These are phyloP conservation scores for Glomus cerebriforme DNA, from an alignment of 192 early-diverging fungal species.

Conservation along the genomic window DNA sequence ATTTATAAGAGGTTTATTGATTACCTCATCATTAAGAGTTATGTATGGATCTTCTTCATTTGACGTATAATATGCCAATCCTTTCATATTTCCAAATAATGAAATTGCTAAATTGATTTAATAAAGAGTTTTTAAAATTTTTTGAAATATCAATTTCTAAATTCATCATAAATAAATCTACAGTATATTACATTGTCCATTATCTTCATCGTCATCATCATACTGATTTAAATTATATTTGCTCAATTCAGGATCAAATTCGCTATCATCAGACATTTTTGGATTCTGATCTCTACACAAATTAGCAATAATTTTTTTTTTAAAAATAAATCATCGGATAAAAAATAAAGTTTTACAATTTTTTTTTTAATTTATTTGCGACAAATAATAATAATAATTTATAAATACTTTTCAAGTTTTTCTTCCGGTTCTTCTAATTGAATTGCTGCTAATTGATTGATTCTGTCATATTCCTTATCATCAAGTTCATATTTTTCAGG, in stretches of 20 bases:
- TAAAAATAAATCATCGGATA: too few species aligned
- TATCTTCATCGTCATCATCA: slow-evolving; percentile 73
- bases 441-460: slow-evolving; percentile 67
- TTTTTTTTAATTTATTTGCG: too few species aligned
- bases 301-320: too few species aligned
- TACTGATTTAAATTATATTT: slow-evolving; percentile 95
- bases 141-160: background rate
- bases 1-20: too few species aligned
- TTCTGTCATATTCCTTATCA: slow-evolving; percentile 86
- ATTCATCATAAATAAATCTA: background rate
- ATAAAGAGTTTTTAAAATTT: background rate
- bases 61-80: slow-evolving; percentile 80
- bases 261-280: slow-evolving; percentile 8
- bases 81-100: slow-evolving; percentile 85
- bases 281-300: background rate
- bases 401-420: background rate
- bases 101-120: slow-evolving; percentile 49
- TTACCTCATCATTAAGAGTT: slow-evolving; percentile 62
- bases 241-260: slow-evolving; percentile 62
- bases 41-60: slow-evolving; percentile 89
- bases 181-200: slow-evolving; percentile 18
- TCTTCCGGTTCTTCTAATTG: slow-evolving; percentile 48
- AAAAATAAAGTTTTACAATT: too few species aligned
- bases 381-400: background rate
- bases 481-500: slow-evolving; percentile 83